Evolutionary conservation across 177 flowering plant genomes (phyloP), one percentile per base, ranked within the genome.

Genomic region (Tripterygium wilfordii): DNA sequence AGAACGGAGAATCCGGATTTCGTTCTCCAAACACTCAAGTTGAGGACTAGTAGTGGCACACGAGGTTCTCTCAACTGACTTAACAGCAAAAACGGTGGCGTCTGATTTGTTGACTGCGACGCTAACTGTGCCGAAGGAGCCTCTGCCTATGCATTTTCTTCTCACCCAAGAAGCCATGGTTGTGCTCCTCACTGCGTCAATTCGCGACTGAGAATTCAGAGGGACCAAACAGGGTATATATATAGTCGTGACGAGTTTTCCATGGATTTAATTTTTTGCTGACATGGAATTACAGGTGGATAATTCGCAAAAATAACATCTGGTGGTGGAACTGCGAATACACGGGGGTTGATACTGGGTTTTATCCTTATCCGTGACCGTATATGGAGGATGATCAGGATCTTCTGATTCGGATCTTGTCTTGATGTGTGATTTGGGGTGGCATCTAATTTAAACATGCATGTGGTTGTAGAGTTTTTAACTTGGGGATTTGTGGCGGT

Each of bases 61-160:
- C n/a, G n/a, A n/a, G n/a, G n/a, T n/a, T n/a, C n/a, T n/a, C n/a
- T n/a, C n/a, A n/a, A 73, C 84, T 3, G 89, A 85, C 53, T 85
- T 85, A 5, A 79, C 90, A 0, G 95, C 95, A 53, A 85, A 82
- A 13, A 70, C 40, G 0, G 14, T 28, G 9, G 72, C 74, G 69
- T 36, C 46, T 5, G 59, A 33, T 36, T 24, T 38, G 46, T 14
- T 1, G 1, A 52, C 32, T 3, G 77, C 88, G 12, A 76, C 33
- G 42, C 47, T 50, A 4, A 85, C 95, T 3, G 73, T 55, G 0
- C 77, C 90, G 31, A 68, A 80, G 3, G 84, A 75, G 21, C 95
- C 95, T 23, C 53, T 57, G n/a, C 89, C 95, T 1, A 85, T 65
- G 47, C 61, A 56, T 19, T 51, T 55, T 5, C 82, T 76, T 59